Evolutionary conservation across 257 asterid genomes (phyloP), one percentile per base, ranked within the genome.

Genomic region (Thymus quinquecostatus): DNA sequence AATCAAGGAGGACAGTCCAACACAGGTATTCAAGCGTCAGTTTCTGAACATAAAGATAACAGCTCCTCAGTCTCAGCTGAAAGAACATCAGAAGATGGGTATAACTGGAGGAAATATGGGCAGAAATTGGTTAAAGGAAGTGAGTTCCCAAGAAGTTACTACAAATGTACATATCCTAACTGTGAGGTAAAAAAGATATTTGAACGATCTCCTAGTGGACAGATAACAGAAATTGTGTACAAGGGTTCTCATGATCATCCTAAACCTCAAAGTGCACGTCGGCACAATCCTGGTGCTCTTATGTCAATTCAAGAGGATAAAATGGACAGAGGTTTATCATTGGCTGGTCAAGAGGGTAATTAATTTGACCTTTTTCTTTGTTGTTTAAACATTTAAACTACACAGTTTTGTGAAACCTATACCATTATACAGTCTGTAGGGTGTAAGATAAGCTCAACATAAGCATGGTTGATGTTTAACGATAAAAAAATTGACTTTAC

Each of bases 171-270:
- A 6, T 91, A 82, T 79, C 96, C 97, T 57, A 91, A 89, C 81
- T 93, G 98, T 74, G 97, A 93, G 84, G 98, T 91, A 75, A 91
- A 89, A 82, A 93, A 91, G 82, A 91, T 93, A 64, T 91, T 93
- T 67, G 98, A 93, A 77, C 96, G 97, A 55, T 82, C 97, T 71
- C 97, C 96, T 30, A 89, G 89, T 71, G 98, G 98, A 70, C 94
- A 89, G 67, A 91, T 93, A 41, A 93, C 96, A 36, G 96, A 93
- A 76, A 93, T 91, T 76, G 89, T 89, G 54, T 93, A 91, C 80
- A 93, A 93, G 86, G 98, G 97, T 62, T 91, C 96, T 13, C 98
- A 93, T 75, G 97, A 87, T 80, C 98, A 93, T 80, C 98, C 96
- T 53, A 91, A 93, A 80, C 98, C 97, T 66, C 97, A 91, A 79